Conservation (phyloP, 441 rosid species). For the Isatis lusitanica region DNA sequence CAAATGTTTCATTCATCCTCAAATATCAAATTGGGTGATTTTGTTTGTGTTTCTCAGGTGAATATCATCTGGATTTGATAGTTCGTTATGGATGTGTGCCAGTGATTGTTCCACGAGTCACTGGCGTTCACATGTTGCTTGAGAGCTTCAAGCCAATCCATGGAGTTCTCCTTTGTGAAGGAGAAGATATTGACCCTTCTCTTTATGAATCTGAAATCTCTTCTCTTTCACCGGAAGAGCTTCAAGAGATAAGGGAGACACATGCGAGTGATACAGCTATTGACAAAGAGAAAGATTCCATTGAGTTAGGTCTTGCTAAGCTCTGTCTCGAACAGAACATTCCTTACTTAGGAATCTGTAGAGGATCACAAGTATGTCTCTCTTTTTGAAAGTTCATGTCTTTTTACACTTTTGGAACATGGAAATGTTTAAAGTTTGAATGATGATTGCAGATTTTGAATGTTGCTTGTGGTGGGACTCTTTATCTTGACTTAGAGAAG, state of each 20-base stretch:
- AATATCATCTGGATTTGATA: slow-evolving; percentile 88
- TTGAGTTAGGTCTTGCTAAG: slow-evolving; percentile 76
- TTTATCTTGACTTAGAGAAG: slow-evolving; percentile 66
- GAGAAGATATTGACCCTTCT: slow-evolving; percentile 90
- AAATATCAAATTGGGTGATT: background rate
- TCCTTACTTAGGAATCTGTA: slow-evolving; percentile 78
- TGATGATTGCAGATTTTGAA: slow-evolving; percentile 44
- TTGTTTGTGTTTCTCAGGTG: slow-evolving; percentile 48
- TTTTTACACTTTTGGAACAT: background rate
- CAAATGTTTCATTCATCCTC: background rate
- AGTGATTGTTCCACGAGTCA: slow-evolving; percentile 82
- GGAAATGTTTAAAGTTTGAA: background rate
- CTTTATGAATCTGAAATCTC: slow-evolving; percentile 61
- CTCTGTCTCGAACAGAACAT: slow-evolving; percentile 88
- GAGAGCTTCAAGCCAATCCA: slow-evolving; percentile 90
- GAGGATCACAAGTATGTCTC: slow-evolving; percentile 64
- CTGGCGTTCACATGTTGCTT: slow-evolving; percentile 77
- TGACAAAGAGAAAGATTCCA: slow-evolving; percentile 77
- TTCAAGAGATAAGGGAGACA: slow-evolving; percentile 59
- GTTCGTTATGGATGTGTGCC: slow-evolving; percentile 88
- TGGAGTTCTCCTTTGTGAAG: slow-evolving; percentile 87
- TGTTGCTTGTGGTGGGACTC: slow-evolving; percentile 89
- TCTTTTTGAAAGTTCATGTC: background rate
- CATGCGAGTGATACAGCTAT: slow-evolving; percentile 73
- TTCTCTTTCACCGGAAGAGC: slow-evolving; percentile 59